These are phyloP conservation scores for Heliocybe sulcata DNA, from an alignment of 1,284 basidiomycete species.

Conservation along the genomic window DNA sequence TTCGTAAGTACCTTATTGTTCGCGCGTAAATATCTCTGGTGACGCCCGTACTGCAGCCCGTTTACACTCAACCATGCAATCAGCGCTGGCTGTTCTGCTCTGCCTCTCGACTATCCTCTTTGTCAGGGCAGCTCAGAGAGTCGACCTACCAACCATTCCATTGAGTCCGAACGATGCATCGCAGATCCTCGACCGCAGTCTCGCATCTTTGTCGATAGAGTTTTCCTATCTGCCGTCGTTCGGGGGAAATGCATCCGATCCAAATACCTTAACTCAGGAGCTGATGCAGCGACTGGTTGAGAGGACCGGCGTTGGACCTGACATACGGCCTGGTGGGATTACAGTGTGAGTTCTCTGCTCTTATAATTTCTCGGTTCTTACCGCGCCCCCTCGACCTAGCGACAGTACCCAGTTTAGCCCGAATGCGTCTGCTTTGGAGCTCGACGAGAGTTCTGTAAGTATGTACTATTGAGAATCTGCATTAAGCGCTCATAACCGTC, in stretches of 20 bases:
- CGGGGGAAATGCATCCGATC: conserved; percentile 22
- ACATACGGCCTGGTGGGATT: conserved; percentile 26
- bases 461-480: neutral
- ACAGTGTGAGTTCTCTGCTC: conserved; percentile 18
- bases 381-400: conserved; percentile 7
- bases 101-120: neutral
- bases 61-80: neutral
- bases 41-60: neutral
- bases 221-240: conserved; percentile 24
- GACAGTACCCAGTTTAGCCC: conserved; percentile 25
- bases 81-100: neutral
- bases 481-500: neutral
- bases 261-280: conserved; percentile 23
- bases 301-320: conserved; percentile 24
- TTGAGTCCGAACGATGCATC: conserved; percentile 16
- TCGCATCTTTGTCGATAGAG: conserved; percentile 27
- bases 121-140: neutral
- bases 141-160: conserved; percentile 10
- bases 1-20: neutral
- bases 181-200: conserved; percentile 20
- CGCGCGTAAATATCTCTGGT: neutral
- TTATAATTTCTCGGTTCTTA: neutral
- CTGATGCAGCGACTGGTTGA: conserved; percentile 24
- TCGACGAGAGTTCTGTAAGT: conserved; percentile 20
- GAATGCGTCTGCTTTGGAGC: conserved; percentile 17